Evolutionary conservation across 257 asterid species (phyloP).

Genomic region (Nicotiana sylvestris): DNA sequence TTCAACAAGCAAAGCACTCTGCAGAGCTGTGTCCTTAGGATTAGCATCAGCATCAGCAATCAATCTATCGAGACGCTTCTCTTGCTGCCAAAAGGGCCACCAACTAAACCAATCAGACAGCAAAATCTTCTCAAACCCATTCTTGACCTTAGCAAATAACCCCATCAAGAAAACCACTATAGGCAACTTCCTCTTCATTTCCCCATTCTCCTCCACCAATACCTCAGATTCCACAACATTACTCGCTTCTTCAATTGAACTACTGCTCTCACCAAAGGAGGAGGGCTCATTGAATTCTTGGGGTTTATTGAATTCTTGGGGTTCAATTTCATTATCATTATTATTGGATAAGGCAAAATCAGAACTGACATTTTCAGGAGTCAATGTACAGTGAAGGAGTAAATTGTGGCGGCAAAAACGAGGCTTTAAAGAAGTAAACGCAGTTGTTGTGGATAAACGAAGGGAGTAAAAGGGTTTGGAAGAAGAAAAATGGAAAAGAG

Average conservation of each 20-base stretch:
- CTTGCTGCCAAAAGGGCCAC: conserved; percentile 86
- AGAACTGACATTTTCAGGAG: conserved; percentile 39
- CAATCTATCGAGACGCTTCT: conserved; percentile 69
- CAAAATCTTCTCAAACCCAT: conserved; percentile 46
- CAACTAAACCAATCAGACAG: conserved; percentile 64
- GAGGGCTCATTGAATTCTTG: conserved; percentile 20
- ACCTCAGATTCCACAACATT: conserved; percentile 27
- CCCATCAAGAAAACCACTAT: conserved; percentile 62
- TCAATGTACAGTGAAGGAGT: conserved; percentile 42
- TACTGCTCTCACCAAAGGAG: no score
- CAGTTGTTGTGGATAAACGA: conserved; percentile 14
- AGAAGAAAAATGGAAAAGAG: conserved; percentile 8
- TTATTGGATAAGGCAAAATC: conserved; percentile 21
- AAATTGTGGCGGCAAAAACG: conserved; percentile 40
- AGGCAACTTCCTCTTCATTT: conserved; percentile 46
- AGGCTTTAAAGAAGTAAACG: conserved; percentile 23
- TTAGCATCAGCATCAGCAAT: conserved; percentile 78
- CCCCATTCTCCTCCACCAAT: conserved; percentile 21
- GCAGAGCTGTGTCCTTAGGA: conserved; percentile 71
- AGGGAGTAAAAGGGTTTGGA: conserved; percentile 23
- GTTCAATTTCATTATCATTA: conserved; percentile 21
- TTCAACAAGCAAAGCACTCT: conserved; percentile 67
- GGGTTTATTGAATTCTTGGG: conserved; percentile 18
- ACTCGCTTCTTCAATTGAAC: conserved; percentile 8
- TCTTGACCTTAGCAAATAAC: conserved; percentile 43